phyloP scores from a whole-genome alignment of 192 early-diverging fungal species.

The Geranomyces variabilis region DNA sequence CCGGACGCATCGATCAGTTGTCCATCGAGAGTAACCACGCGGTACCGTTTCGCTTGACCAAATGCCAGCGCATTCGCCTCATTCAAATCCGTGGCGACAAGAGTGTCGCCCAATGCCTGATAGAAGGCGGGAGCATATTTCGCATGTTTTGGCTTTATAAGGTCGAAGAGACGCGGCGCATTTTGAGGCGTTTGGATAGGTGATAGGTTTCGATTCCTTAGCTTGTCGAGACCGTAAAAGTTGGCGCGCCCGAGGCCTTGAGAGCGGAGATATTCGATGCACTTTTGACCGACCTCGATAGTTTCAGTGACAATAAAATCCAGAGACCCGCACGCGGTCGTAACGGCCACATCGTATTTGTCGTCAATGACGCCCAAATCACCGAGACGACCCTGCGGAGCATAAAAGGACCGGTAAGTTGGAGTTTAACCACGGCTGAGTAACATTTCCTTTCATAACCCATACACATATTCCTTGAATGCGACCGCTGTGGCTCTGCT shows the following conservation, averaged over 20 bases:
- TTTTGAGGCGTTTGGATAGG: conserved; percentile 70
- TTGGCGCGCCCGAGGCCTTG: conserved; percentile 85
- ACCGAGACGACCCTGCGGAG: conserved; percentile 78
- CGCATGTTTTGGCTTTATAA: conserved; percentile 75
- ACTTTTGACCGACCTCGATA: conserved; percentile 82
- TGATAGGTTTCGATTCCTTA: conserved; percentile 51
- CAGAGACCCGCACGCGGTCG: conserved; percentile 81
- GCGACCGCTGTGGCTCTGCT: conserved; percentile 69
- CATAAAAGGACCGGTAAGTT: neutral
- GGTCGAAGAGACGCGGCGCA: conserved; percentile 87
- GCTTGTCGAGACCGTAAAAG: conserved; percentile 81
- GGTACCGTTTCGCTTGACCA: conserved; percentile 72
- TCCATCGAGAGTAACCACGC: conserved; percentile 93
- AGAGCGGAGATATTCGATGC: conserved; percentile 84
- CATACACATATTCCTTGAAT: conserved; percentile 76
- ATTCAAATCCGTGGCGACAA: conserved; percentile 81
- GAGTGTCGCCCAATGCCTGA: conserved; percentile 80
- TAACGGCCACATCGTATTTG: conserved; percentile 94
- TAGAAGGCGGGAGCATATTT: conserved; percentile 84
- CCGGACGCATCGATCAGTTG: conserved; percentile 89
- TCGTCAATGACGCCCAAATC: conserved; percentile 93
- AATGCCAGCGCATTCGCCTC: conserved; percentile 90
- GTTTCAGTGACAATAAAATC: conserved; percentile 91
- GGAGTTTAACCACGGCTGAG: neutral
- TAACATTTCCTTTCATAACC: conserved; percentile 16